A percentile compares a stretch with the other conserved stretches of the same genome.
Conservation (phyloP, 441 rosid species). For the Sinapis alba region DNA sequence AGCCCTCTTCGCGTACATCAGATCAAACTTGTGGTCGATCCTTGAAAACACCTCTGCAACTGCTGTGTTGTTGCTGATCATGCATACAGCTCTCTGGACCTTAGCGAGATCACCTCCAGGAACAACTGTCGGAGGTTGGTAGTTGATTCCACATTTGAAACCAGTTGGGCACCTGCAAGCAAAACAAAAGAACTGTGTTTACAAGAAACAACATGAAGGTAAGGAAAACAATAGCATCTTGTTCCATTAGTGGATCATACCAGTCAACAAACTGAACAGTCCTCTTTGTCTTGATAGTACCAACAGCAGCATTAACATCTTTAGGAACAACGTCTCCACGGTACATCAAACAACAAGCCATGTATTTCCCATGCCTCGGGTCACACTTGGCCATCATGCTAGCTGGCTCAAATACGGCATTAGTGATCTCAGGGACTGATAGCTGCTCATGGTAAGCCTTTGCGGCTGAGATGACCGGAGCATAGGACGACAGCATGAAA, state of each 20-base stretch:
- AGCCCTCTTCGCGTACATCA: constrained; percentile 92
- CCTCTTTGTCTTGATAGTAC: constrained; percentile 82
- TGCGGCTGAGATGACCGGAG: constrained; percentile 93
- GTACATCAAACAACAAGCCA: constrained; percentile 98
- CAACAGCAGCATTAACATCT: constrained; percentile 91
- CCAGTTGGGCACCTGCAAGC: constrained; percentile 89
- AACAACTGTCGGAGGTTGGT: constrained; percentile 88
- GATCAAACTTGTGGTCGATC: constrained; percentile 90
- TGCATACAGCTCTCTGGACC: constrained; percentile 94
- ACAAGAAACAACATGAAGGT: not conserved
- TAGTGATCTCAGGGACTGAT: constrained; percentile 90
- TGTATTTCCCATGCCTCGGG: constrained; percentile 93
- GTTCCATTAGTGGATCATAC: constrained; percentile 47
- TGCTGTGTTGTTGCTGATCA: constrained; percentile 97
- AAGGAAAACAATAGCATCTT: not conserved
- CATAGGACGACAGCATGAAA: constrained; percentile 93
- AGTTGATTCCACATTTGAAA: constrained; percentile 91
- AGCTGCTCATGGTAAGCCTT: constrained; percentile 93
- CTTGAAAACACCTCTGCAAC: constrained; percentile 92
- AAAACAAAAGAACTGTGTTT: not conserved
- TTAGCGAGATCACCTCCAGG: constrained; percentile 92
- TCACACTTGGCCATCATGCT: constrained; percentile 99
- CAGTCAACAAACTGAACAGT: constrained; percentile 93
- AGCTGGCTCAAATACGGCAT: constrained; percentile 90
- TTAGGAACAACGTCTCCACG: constrained; percentile 95